Base-by-base conservation (phyloP, 306 rosid genomes). In the Mucuna pruriens region DNA sequence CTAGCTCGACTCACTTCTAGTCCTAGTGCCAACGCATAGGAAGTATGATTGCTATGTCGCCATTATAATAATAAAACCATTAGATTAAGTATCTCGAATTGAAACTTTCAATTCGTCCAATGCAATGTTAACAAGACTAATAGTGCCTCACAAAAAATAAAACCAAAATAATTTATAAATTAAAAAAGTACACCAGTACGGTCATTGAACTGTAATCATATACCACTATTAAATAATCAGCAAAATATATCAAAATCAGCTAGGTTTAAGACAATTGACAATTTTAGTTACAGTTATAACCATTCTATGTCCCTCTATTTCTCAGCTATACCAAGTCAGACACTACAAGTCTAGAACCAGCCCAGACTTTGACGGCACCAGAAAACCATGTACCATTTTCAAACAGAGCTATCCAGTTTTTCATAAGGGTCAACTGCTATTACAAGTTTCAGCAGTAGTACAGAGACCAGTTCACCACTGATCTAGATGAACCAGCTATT, bases 401-500 rank as follows among this genome's bases (percentile, higher is more conserved):
- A 55, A 42, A 60, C 55, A 6, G 39, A 65, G 60, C 16, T 26
- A 49, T 48, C 48, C 39, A 20, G 26, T 20, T 17, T 49, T 61
- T 23, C 7, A 25, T 8, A 58, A 17, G 11, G 42, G 39, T 40
- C 61, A 44, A 57, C 26, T 51, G 15, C n/a, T 34, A 78, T 16
- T n/a, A 44, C 25, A 19, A 26, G 38, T 70, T 79, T 71, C 19
- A 54, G 5, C 45, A 60, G 40, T 39, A 46, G 49, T 65, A 26
- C 31, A 20, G 12, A 45, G 67, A 63, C 34, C 67, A 33, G 11
- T 13, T 51, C 77, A 69, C 16, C 33, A 10, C 45, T 4, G 49
- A 10, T 63, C 38, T 34, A 74, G 51, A 79, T 33, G 63, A 71
- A 71, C 38, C 23, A 44, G 16, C 52, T 48, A 45, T 45, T 67